phyloP scores from a whole-genome alignment of 2,329 filamentous ascomycete species.

The Mycosphaerella sp. region DNA sequence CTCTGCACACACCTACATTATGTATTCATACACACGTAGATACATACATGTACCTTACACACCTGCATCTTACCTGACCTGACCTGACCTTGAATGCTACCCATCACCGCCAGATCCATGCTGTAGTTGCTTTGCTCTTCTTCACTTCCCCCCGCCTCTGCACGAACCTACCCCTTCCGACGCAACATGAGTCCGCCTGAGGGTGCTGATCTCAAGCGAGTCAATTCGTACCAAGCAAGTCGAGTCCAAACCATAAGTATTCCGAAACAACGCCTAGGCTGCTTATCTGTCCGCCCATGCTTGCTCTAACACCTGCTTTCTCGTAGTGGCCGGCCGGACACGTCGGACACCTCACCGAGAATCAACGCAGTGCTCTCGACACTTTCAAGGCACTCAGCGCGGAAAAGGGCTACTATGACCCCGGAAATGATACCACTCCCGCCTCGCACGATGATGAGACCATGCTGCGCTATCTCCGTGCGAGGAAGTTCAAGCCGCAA shows the following conservation, averaged over 20 bases:
- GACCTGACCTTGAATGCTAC: too few species aligned
- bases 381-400: conserved; percentile 66
- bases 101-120: too few species aligned
- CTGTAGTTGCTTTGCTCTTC: too few species aligned
- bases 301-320: too few species aligned
- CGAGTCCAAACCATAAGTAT: not conserved
- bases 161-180: too few species aligned
- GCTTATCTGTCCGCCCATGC: too few species aligned
- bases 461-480: conserved; percentile 76
- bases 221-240: conserved; percentile 30
- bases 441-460: conserved; percentile 67
- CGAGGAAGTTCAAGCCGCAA: conserved; percentile 69
- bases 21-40: too few species aligned
- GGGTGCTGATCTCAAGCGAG: conserved; percentile 26
- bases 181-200: conserved; percentile 17
- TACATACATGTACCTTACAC: too few species aligned
- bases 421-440: conserved; percentile 34
- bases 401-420: conserved; percentile 58
- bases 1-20: too few species aligned
- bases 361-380: conserved; percentile 61
- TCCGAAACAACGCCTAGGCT: too few species aligned
- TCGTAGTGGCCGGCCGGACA: conserved; percentile 66
- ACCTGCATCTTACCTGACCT: too few species aligned
- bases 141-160: too few species aligned
- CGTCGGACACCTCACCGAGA: conserved; percentile 64